Evolutionary conservation across 768 basidiomycete species (phyloP).

Genomic region (Hericium alpestre): DNA sequence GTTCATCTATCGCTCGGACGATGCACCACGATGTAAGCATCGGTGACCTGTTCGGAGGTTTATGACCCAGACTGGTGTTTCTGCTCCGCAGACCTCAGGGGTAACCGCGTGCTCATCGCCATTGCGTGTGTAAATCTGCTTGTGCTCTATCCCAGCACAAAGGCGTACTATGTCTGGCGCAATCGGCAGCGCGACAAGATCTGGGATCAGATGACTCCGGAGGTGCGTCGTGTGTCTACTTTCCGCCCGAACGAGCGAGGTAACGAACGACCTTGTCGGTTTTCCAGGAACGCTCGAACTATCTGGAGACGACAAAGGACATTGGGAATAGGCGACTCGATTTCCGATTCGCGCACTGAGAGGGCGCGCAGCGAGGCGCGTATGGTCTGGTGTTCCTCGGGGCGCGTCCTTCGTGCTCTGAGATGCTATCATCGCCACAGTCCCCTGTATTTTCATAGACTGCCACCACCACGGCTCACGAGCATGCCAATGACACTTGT

Average conservation of each 20-base stretch:
- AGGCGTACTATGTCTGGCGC: slow-evolving; percentile 47
- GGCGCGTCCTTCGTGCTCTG: too few relatives aligned
- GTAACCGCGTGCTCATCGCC: slow-evolving; percentile 44
- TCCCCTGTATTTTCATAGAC: too few relatives aligned
- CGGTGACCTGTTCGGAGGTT: background rate
- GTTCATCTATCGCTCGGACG: slow-evolving; percentile 48
- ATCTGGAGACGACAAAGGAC: slow-evolving; percentile 25
- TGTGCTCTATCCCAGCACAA: slow-evolving; percentile 43
- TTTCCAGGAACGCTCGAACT: slow-evolving; percentile 19
- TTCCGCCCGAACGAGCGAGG: background rate
- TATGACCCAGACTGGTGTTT: background rate
- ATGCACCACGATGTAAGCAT: slow-evolving; percentile 42
- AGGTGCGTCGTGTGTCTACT: slow-evolving; percentile 13
- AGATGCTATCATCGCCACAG: too few relatives aligned
- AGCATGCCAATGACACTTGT: too few relatives aligned
- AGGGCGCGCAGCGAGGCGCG: background rate
- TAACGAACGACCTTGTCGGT: background rate
- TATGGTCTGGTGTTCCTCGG: background rate
- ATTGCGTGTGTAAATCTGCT: slow-evolving; percentile 41
- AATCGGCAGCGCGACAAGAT: slow-evolving; percentile 42
- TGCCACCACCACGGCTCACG: too few relatives aligned
- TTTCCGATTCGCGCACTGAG: slow-evolving; percentile 20
- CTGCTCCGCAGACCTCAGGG: slow-evolving; percentile 35
- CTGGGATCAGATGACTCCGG: slow-evolving; percentile 47
- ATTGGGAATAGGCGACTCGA: slow-evolving; percentile 22